Base-by-base conservation (phyloP, 371 early-diverging fungal genomes). In the Chytridium lagenaria region DNA sequence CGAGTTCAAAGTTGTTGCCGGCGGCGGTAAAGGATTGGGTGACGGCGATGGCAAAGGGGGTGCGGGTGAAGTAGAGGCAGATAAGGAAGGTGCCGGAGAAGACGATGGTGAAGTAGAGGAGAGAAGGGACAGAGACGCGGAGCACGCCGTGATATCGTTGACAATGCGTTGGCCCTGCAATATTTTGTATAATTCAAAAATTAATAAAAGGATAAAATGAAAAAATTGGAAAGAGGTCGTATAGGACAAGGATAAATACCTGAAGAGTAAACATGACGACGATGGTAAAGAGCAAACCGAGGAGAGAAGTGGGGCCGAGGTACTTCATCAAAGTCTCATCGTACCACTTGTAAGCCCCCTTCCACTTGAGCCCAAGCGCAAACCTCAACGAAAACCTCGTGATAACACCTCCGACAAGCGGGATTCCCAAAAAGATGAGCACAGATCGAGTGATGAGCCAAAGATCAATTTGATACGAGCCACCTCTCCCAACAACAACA, bases 241-340 rank as follows among this genome's bases (percentile, higher is more conserved):
- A n/a, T n/a, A n/a, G n/a, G n/a, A n/a, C n/a, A n/a, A n/a, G n/a
- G n/a, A n/a, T n/a, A n/a, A n/a, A n/a, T 19, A 44, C 44, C 70
- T 92, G 93, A 26, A 87, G 83, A 12, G 90, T 87, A 85, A 93
- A 93, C 90, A 93, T 90, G 71, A 91, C 85, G 23, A 90, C 69
- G 50, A 93, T 91, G 16, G 90, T 90, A 73, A 85, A 93, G 23
- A 91, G 73, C 38, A 93, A 75, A 0, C 90, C 90, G 30, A 91
- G 40, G 34, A 92, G 74, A 34, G 91, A 85, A 15, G 84, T 71
- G 2, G 88, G 87, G 22, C 84, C 86, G 30, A 90, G 79, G 16
- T 59, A 75, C 16, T 87, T 86, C 37, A 91, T 33, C 69, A 91
- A 91, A 26, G 38, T 78, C 2, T 77, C 69, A 16, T 89, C 78